Conservation (phyloP, 768 basidiomycete species). For the Collybia nuda region DNA sequence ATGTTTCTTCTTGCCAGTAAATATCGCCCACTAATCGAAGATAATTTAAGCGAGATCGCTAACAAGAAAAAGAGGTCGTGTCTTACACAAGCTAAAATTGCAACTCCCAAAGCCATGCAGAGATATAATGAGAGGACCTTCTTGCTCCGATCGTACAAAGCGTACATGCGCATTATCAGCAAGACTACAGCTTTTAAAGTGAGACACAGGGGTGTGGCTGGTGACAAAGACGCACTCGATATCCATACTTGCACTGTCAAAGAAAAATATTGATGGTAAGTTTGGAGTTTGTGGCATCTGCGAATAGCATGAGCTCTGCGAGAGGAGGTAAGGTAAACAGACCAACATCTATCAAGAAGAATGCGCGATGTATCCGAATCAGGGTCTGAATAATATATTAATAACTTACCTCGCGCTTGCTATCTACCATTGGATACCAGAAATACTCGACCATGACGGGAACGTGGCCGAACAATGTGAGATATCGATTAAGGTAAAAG, state of each 20-base stretch:
- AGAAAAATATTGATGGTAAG: conserved; percentile 15
- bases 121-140: neutral
- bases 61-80: neutral
- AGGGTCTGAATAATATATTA: neutral
- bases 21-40: conserved; percentile 1
- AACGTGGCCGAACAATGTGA: conserved; percentile 27
- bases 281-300: conserved; percentile 13
- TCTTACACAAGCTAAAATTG: neutral
- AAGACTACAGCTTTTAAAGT: neutral
- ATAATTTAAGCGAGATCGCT: neutral
- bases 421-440: conserved; percentile 13
- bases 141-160: conserved; percentile 1
- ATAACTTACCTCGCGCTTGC: conserved; percentile 11
- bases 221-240: conserved; percentile 4
- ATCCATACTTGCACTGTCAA: conserved; percentile 12
- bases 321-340: neutral
- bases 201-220: neutral
- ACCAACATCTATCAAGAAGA: conserved; percentile 10
- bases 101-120: neutral
- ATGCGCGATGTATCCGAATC: conserved; percentile 1
- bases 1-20: neutral
- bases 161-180: neutral
- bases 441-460: conserved; percentile 25
- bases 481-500: conserved; percentile 36
- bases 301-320: neutral